Evolutionary conservation across 306 rosid genomes (phyloP), one percentile per base, ranked within the genome.

Genomic region (Trichosanthes truncata): DNA sequence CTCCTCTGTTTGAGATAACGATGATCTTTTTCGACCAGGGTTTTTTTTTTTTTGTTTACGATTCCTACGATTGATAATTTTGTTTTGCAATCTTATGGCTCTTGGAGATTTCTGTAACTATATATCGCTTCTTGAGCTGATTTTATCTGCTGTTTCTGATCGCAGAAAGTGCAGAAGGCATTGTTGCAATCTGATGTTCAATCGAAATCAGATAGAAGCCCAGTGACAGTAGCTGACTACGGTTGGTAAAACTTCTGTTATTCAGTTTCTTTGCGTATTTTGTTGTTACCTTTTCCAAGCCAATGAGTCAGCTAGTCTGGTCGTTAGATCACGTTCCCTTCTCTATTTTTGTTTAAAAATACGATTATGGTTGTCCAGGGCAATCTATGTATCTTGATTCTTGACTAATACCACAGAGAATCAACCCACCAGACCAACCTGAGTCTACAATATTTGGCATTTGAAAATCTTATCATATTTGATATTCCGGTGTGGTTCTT

Each of bases 181-280:
- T 85, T 92, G 68, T 63, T 94, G 81, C 91, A 92, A 83, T 91
- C 98, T 18, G 97, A 94, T 65, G 95, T 92, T 41, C 98, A 92
- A 69, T 91, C 98, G 7, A 94, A 92, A 85, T 92, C 95, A 43
- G 98, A 94, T 68, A 89, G 88, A 89, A 92, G 91, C 87, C 98
- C 98, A 1, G 98, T 94, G 53, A 94, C 98, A 0, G 98, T 92
- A 46, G 98, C 98, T 31, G 98, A 94, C 87, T 94, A 92, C 62
- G 97, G 97, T 92, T 51, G 26, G 87, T 82, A 78, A 57, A 31
- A 75, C 35, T 80, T 79, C 48, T 60, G 6, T 26, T 41, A 15
- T 8, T 12, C 48, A 3, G 61, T 79, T 76, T 56, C 17, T 35
- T 74, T 25, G 0, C 5, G 62, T 40, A 36, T 65, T 76, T 41